These are phyloP conservation scores for Halophytophthora batemanensis DNA, from an alignment of 352 stramenopile genomes.

Conservation along the genomic window DNA sequence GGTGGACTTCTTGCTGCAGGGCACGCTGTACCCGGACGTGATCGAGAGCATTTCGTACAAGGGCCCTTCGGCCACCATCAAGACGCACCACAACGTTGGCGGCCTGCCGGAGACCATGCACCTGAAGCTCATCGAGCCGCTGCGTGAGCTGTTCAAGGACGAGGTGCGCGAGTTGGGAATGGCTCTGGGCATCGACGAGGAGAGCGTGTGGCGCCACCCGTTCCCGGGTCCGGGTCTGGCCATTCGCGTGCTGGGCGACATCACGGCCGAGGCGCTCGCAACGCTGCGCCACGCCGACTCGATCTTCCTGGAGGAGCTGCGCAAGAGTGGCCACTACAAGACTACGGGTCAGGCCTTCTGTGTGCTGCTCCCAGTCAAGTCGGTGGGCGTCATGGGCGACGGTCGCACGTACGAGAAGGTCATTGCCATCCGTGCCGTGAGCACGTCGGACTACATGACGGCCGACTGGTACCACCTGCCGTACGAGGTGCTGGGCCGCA, in stretches of 20 bases:
- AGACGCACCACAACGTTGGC: constrained; percentile 99
- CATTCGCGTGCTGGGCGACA: constrained; percentile 98
- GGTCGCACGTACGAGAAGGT: constrained; percentile 97
- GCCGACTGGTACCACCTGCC: constrained; percentile 99
- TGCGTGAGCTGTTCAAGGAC: constrained; percentile 99
- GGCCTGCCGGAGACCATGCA: constrained; percentile 97
- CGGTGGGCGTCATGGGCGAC: constrained; percentile 98
- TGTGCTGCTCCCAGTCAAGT: constrained; percentile 96
- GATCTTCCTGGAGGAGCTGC: constrained; percentile 98
- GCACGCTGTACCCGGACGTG: constrained; percentile 99
- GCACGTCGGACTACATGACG: constrained; percentile 99
- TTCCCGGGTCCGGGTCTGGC: constrained; percentile 98
- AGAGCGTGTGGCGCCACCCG: constrained; percentile 97
- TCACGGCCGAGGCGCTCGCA: constrained; percentile 92
- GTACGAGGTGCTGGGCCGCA: constrained; percentile 96
- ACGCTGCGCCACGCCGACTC: constrained; percentile 97
- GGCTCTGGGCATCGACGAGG: constrained; percentile 96
- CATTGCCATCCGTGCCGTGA: constrained; percentile 94
- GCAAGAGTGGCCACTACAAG: constrained; percentile 95
- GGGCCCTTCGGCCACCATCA: constrained; percentile 97
- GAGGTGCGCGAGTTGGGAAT: constrained; percentile 97
- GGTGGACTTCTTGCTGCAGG: constrained; percentile 96
- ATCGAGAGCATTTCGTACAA: constrained; percentile 99
- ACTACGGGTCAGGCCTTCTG: constrained; percentile 99
- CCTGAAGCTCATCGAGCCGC: constrained; percentile 98